A percentile compares a stretch with the other conserved stretches of the same genome.
phyloP scores from a whole-genome alignment of 306 rosid species.

The Rosa multiflora region DNA sequence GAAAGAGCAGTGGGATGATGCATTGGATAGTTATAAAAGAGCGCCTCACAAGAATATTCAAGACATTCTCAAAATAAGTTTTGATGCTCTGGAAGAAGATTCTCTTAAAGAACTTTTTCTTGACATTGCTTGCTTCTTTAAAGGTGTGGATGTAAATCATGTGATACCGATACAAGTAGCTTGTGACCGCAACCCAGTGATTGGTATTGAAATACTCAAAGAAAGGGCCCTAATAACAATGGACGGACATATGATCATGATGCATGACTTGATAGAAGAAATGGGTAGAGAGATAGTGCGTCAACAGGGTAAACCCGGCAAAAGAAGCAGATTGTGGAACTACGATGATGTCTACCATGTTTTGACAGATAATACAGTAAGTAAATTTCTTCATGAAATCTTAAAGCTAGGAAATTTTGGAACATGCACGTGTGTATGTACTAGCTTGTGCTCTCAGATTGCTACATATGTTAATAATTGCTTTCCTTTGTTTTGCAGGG shows the following conservation, averaged over 20 bases:
- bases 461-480: constrained; percentile 34
- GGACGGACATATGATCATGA: background rate
- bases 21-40: constrained; percentile 28
- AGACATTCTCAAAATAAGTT: constrained; percentile 33
- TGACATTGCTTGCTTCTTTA: constrained; percentile 41
- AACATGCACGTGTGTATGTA: background rate
- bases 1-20: constrained; percentile 29
- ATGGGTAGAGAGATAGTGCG: constrained; percentile 27
- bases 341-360: too few relatives aligned
- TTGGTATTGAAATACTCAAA: too few relatives aligned
- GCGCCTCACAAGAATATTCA: constrained; percentile 35
- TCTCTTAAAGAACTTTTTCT: constrained; percentile 24
- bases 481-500: background rate
- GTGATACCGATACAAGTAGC: constrained; percentile 32
- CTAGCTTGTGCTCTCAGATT: background rate
- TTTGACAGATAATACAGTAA: too few relatives aligned
- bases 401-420: background rate
- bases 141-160: constrained; percentile 12
- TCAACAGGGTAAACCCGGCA: too few relatives aligned
- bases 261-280: constrained; percentile 48
- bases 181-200: constrained; percentile 7
- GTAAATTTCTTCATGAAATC: background rate
- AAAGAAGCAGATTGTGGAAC: too few relatives aligned
- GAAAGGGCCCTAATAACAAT: constrained; percentile 10
- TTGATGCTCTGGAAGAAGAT: constrained; percentile 24